phyloP scores from a whole-genome alignment of 1,139 yeast species.

The Yamadazyma songkhlaensis region DNA sequence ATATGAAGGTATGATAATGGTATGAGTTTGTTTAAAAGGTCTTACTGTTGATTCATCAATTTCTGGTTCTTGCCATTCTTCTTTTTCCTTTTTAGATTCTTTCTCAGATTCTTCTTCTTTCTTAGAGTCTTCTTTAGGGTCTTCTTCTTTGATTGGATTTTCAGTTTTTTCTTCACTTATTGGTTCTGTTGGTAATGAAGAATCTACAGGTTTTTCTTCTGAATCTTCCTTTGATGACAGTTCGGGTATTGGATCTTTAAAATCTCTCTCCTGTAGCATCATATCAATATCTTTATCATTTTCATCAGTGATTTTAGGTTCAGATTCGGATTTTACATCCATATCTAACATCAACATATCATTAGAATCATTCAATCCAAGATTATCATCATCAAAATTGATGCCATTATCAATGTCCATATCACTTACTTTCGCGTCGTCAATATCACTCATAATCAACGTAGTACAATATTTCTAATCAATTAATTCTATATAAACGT shows the following conservation, averaged over 20 bases:
- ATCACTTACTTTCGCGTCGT: not conserved
- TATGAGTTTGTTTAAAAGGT: conserved; percentile 64
- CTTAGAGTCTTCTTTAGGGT: not conserved
- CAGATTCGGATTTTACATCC: not conserved
- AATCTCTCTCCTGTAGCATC: not conserved
- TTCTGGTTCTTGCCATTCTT: conserved; percentile 10
- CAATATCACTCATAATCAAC: not conserved
- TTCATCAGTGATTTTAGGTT: no score
- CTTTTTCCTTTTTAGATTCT: conserved; percentile 28
- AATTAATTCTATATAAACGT: no score
- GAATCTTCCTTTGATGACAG: not conserved
- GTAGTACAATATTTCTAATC: no score
- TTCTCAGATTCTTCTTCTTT: conserved; percentile 6
- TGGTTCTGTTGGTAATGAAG: conserved; percentile 9
- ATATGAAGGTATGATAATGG: conserved; percentile 90
- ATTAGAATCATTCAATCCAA: not conserved
- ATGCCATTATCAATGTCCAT: not conserved
- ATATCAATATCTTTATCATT: not conserved
- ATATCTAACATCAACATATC: conserved; percentile 1
- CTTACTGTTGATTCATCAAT: conserved; percentile 15
- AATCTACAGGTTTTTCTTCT: conserved; percentile 13
- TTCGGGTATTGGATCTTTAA: not conserved
- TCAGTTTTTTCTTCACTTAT: conserved; percentile 11
- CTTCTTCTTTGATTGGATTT: conserved; percentile 4
- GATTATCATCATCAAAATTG: not conserved